Evolutionary conservation across 2,329 filamentous ascomycete genomes (phyloP).

Genomic region (Domatiomyces catenatus): DNA sequence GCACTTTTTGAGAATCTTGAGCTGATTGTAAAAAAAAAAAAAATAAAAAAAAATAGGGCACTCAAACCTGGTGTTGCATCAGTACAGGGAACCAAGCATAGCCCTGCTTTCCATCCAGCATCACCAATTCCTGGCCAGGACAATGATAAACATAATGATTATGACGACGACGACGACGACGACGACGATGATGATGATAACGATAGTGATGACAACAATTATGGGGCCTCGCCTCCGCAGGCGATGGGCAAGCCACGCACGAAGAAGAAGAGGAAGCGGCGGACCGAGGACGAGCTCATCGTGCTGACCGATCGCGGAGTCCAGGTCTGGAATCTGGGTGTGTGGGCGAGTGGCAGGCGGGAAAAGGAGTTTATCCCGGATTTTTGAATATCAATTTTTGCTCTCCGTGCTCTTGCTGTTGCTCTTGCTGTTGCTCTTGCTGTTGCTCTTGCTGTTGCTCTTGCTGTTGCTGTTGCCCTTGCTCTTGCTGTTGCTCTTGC

Average conservation of each 20-base stretch:
- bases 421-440: neutral
- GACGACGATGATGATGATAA: neutral
- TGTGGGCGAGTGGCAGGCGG: constrained; percentile 18
- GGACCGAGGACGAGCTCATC: constrained; percentile 25
- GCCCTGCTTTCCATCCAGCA: too few species aligned
- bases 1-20: too few species aligned
- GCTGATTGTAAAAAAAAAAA: too few species aligned
- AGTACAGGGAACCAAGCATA: neutral
- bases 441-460: too few species aligned
- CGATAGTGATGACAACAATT: neutral
- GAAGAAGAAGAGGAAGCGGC: constrained; percentile 2
- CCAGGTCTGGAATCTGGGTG: constrained; percentile 24
- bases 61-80: too few species aligned
- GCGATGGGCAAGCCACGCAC: neutral
- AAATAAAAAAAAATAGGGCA: too few species aligned
- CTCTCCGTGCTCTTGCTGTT: neutral
- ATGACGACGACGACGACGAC: neutral
- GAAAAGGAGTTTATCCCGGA: neutral
- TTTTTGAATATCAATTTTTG: neutral
- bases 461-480: too few species aligned
- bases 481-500: too few species aligned
- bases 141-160: neutral
- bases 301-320: constrained; percentile 29
- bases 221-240: neutral
- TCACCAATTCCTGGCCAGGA: neutral